Conservation (phyloP, 2,329 filamentous ascomycete species). For the Scytalidium lignicola region DNA sequence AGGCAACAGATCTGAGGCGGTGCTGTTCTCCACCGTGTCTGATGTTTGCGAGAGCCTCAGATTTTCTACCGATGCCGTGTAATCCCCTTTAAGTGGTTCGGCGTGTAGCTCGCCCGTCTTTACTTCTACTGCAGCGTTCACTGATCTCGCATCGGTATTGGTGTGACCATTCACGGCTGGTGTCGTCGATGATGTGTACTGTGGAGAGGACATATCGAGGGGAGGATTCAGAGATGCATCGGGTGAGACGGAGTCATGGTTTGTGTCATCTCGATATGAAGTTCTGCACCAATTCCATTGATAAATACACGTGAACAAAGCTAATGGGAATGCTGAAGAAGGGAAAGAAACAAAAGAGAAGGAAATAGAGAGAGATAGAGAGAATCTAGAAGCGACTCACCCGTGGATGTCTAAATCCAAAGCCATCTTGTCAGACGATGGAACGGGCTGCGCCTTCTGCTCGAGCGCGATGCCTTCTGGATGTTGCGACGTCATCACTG, state of each 20-base stretch:
- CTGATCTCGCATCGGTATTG: slow-evolving; percentile 13
- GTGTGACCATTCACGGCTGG: slow-evolving; percentile 16
- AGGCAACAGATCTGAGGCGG: slow-evolving; percentile 6
- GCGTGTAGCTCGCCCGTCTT: background rate
- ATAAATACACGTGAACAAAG: slow-evolving; percentile 28
- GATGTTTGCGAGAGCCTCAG: background rate
- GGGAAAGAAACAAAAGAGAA: slow-evolving; percentile 21
- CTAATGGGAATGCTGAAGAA: slow-evolving; percentile 14
- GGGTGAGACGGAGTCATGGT: slow-evolving; percentile 16
- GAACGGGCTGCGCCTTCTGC: slow-evolving; percentile 44
- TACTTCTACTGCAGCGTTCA: background rate
- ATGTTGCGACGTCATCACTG: slow-evolving; percentile 47
- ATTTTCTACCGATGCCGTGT: background rate
- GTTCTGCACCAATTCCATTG: slow-evolving; percentile 25
- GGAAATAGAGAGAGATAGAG: slow-evolving; percentile 20
- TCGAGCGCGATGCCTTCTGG: slow-evolving; percentile 33
- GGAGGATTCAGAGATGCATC: slow-evolving; percentile 6
- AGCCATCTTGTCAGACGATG: slow-evolving; percentile 44
- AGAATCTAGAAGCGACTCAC: slow-evolving; percentile 43
- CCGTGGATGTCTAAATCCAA: slow-evolving; percentile 51
- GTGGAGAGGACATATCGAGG: background rate
- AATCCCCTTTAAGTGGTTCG: background rate
- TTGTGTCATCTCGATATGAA: slow-evolving; percentile 24
- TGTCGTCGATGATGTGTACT: slow-evolving; percentile 8
- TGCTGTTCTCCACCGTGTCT: slow-evolving; percentile 2